Conservation (phyloP, 2,329 filamentous ascomycete species). For the Domatiomyces globalis region DNA sequence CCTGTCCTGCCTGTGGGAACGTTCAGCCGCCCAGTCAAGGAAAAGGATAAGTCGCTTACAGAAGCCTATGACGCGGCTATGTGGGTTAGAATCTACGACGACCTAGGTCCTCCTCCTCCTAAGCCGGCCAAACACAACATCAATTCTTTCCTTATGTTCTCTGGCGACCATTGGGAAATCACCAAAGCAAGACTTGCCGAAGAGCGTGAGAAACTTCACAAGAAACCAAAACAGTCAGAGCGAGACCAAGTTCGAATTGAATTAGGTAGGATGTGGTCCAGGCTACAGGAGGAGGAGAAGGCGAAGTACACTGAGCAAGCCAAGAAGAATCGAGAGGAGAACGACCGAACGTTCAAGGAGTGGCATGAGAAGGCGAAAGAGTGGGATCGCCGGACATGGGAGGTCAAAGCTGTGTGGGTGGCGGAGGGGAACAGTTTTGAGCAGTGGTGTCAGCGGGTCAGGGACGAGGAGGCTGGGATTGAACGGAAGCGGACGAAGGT, state of each 20-base stretch:
- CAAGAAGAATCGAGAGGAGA: constrained; percentile 52
- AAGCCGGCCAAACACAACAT: constrained; percentile 59
- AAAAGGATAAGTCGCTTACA: constrained; percentile 21
- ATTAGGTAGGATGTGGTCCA: constrained; percentile 83
- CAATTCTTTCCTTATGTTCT: constrained; percentile 82
- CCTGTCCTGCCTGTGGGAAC: constrained; percentile 17
- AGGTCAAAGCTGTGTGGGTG: constrained; percentile 29
- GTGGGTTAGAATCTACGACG: constrained; percentile 39
- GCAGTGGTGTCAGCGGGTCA: constrained; percentile 16
- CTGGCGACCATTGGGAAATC: constrained; percentile 55
- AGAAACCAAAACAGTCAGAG: constrained; percentile 43
- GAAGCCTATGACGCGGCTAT: constrained; percentile 45
- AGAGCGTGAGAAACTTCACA: constrained; percentile 41
- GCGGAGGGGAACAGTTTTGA: constrained; percentile 19
- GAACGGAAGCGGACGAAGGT: constrained; percentile 14
- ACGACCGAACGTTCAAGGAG: constrained; percentile 47
- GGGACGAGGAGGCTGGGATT: constrained; percentile 14
- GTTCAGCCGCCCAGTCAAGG: constrained; percentile 16
- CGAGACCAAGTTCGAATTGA: constrained; percentile 67
- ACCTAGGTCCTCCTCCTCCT: constrained; percentile 60
- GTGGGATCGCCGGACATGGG: constrained; percentile 27
- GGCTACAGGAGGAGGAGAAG: constrained; percentile 54
- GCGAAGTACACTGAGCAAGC: constrained; percentile 66
- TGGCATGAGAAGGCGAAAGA: constrained; percentile 59
- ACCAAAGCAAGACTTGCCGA: constrained; percentile 54